These are phyloP conservation scores for Starmerella lactis-condensi DNA, from an alignment of 805 yeast genomes.

Conservation along the genomic window DNA sequence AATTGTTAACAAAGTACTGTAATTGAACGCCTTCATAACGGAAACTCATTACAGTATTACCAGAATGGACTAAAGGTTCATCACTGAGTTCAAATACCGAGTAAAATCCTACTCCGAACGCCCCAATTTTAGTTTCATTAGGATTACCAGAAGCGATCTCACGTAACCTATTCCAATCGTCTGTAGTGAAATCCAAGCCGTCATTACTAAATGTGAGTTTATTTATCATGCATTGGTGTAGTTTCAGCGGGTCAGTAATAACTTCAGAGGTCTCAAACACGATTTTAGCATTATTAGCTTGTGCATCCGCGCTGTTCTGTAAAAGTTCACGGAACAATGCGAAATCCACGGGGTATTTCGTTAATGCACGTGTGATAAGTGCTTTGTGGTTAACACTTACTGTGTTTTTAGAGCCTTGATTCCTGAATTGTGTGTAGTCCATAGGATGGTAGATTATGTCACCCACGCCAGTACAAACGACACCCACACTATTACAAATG, in stretches of 20 bases:
- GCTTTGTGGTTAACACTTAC: constrained; percentile 27
- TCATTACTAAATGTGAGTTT: constrained; percentile 19
- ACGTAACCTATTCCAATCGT: constrained; percentile 25
- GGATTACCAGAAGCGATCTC: constrained; percentile 29
- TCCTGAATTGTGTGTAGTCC: constrained; percentile 16
- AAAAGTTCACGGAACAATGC: constrained; percentile 26
- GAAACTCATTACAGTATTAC: constrained; percentile 23
- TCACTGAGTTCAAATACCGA: constrained; percentile 66
- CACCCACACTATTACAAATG: background rate
- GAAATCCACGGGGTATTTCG: constrained; percentile 28
- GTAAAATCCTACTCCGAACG: constrained; percentile 37
- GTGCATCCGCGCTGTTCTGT: constrained; percentile 27
- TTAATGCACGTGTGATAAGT: constrained; percentile 26
- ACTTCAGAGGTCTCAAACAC: constrained; percentile 15
- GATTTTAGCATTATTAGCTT: constrained; percentile 22
- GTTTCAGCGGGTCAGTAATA: constrained; percentile 10
- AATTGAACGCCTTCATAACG: constrained; percentile 25
- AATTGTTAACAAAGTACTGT: constrained; percentile 18
- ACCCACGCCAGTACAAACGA: background rate
- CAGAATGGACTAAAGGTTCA: constrained; percentile 47
- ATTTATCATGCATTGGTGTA: constrained; percentile 19
- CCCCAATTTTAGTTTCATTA: constrained; percentile 27
- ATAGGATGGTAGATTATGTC: constrained; percentile 6
- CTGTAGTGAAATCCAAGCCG: constrained; percentile 22
- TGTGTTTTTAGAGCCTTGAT: constrained; percentile 13